Percentiles rank a stretch among this genome's conserved stretches.
phyloP scores from a whole-genome alignment of 176 grass and related monocot species.

The Musa beccarii region DNA sequence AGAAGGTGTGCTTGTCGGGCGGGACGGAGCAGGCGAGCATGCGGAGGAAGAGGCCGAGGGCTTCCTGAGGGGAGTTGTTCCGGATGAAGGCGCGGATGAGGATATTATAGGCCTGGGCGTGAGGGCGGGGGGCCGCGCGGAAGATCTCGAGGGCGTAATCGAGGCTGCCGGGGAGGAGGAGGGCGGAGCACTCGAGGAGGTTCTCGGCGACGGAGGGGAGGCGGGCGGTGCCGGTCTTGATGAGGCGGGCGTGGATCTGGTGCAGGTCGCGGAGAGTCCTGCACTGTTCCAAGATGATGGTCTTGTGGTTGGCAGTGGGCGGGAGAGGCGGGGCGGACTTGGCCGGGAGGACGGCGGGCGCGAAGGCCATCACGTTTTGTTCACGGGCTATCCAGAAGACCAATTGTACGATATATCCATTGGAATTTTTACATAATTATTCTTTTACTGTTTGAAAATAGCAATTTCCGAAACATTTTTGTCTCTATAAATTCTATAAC shows the following conservation, averaged over 20 bases:
- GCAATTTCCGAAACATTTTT: too few species aligned
- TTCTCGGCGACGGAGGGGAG: conserved; percentile 9
- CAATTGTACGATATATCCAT: too few species aligned
- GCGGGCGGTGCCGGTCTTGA: conserved; percentile 37
- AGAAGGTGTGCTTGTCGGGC: conserved; percentile 24
- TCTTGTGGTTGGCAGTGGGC: not conserved
- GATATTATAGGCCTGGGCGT: conserved; percentile 34
- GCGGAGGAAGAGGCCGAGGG: conserved; percentile 46
- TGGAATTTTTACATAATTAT: too few species aligned
- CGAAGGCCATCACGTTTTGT: not conserved
- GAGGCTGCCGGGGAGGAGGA: conserved; percentile 20
- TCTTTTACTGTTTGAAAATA: too few species aligned
- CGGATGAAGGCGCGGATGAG: conserved; percentile 41
- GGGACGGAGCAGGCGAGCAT: conserved; percentile 29
- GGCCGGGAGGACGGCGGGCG: not conserved
- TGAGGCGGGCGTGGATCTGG: conserved; percentile 38
- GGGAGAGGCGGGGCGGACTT: not conserved
- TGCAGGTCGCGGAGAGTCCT: conserved; percentile 14
- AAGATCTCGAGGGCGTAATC: conserved; percentile 43
- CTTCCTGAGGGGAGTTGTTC: conserved; percentile 22
- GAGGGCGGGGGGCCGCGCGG: conserved; percentile 12
- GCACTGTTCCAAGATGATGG: not conserved
- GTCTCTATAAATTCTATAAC: too few species aligned
- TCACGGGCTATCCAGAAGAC: too few species aligned
- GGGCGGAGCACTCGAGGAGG: conserved; percentile 25